Percentiles rank a stretch among this genome's conserved stretches.
Conservation (phyloP, 805 yeast species). For the Saturnispora besseyi region DNA sequence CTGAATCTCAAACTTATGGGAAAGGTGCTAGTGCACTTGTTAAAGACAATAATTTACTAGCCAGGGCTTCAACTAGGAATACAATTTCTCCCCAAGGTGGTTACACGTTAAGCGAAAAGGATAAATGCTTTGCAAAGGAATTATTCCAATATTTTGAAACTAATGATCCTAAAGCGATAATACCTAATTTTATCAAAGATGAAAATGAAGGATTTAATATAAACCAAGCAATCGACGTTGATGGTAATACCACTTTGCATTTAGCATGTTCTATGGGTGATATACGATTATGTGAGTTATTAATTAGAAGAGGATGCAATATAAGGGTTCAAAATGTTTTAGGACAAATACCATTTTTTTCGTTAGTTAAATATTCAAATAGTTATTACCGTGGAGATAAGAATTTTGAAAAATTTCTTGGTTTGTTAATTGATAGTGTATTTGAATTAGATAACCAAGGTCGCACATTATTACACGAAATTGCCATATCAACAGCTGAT, state of each 20-base stretch:
- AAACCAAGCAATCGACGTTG: constrained; percentile 81
- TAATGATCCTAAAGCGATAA: constrained; percentile 30
- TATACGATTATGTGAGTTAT: constrained; percentile 62
- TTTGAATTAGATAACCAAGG: constrained; percentile 65
- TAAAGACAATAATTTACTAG: constrained; percentile 2
- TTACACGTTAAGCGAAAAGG: constrained; percentile 1
- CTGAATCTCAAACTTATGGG: constrained; percentile 15
- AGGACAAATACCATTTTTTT: constrained; percentile 83
- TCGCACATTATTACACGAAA: constrained; percentile 79
- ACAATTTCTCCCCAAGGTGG: not conserved
- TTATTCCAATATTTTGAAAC: constrained; percentile 46
- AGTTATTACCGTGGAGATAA: constrained; percentile 56
- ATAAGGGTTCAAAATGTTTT: constrained; percentile 47
- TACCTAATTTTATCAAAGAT: constrained; percentile 54
- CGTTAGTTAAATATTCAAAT: constrained; percentile 80
- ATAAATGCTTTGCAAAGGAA: constrained; percentile 30
- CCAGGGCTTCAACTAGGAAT: not conserved
- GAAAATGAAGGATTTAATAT: constrained; percentile 58
- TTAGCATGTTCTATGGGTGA: constrained; percentile 98
- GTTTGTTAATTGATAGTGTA: constrained; percentile 66
- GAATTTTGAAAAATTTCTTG: constrained; percentile 71
- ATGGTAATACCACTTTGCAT: constrained; percentile 90
- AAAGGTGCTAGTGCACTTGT: constrained; percentile 9
- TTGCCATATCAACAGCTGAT: constrained; percentile 62
- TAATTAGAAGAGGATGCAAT: constrained; percentile 70